Conservation (phyloP, 2,329 filamentous ascomycete genomes). For the Aulographum hederae region DNA sequence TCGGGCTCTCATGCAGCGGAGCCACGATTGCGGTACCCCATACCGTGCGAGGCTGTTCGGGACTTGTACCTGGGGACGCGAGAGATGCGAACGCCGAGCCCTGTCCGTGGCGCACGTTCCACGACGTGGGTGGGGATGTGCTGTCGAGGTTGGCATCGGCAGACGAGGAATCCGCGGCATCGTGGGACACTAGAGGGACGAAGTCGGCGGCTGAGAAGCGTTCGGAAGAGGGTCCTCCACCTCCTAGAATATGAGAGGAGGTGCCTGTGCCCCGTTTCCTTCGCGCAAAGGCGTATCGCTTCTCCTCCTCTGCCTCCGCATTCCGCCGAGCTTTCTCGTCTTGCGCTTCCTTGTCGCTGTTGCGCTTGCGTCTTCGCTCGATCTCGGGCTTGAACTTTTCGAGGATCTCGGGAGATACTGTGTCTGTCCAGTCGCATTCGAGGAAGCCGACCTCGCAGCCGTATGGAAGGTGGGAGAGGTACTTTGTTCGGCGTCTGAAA, state of each 20-base stretch:
- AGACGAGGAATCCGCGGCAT: slow-evolving; percentile 10
- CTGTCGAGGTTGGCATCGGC: slow-evolving; percentile 10
- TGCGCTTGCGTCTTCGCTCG: slow-evolving; percentile 54
- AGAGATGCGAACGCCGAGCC: slow-evolving; percentile 47
- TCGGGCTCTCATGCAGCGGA: slow-evolving; percentile 40
- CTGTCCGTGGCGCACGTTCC: slow-evolving; percentile 34
- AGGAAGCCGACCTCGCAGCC: slow-evolving; percentile 85
- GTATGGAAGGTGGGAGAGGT: slow-evolving; percentile 67
- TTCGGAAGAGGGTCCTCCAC: slow-evolving; percentile 22
- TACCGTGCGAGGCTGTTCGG: slow-evolving; percentile 58
- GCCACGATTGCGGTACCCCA: slow-evolving; percentile 70
- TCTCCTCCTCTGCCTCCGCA: slow-evolving; percentile 63
- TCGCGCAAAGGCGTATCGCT: slow-evolving; percentile 44
- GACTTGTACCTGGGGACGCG: slow-evolving; percentile 66
- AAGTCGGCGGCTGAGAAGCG: background rate
- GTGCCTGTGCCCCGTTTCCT: no score
- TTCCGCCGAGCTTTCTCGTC: slow-evolving; percentile 74
- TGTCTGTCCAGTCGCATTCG: slow-evolving; percentile 90
- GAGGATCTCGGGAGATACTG: slow-evolving; percentile 59
- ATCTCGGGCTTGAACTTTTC: slow-evolving; percentile 60
- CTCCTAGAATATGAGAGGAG: slow-evolving; percentile 35
- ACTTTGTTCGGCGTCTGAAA: slow-evolving; percentile 67
- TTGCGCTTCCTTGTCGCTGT: slow-evolving; percentile 64
- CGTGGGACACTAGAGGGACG: slow-evolving; percentile 6
- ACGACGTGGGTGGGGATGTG: slow-evolving; percentile 30